Percentiles rank a stretch among this genome's conserved stretches.
Conservation (phyloP, 2,329 filamentous ascomycete species). For the Hypoxylon sp. region DNA sequence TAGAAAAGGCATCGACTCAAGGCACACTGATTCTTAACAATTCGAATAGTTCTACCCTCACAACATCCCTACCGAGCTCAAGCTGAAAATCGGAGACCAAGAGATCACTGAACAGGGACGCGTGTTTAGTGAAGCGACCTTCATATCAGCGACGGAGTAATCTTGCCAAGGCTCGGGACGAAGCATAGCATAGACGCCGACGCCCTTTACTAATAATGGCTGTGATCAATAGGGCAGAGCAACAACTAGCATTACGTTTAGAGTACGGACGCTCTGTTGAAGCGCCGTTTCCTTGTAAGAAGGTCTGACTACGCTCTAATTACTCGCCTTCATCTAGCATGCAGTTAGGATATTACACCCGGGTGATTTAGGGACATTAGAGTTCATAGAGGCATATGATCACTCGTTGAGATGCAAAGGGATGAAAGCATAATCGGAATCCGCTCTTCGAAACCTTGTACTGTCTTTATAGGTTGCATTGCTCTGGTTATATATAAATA, state of each 20-base stretch:
- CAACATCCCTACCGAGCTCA: constrained; percentile 76
- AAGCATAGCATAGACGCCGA: constrained; percentile 24
- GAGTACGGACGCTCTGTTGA: constrained; percentile 14
- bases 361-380: constrained; percentile 29
- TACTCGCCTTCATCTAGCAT: constrained; percentile 26
- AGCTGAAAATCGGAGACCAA: constrained; percentile 87
- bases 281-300: constrained; percentile 11
- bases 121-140: constrained; percentile 93
- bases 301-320: constrained; percentile 19
- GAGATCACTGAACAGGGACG: constrained; percentile 83
- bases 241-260: constrained; percentile 17
- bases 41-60: constrained; percentile 76
- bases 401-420: constrained; percentile 37
- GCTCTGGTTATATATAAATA: constrained; percentile 29
- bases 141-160: constrained; percentile 76
- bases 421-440: constrained; percentile 26
- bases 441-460: constrained; percentile 19
- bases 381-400: constrained; percentile 40
- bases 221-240: constrained; percentile 6
- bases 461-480: constrained; percentile 31
- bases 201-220: constrained; percentile 24
- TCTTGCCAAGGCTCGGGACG: constrained; percentile 14
- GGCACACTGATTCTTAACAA: constrained; percentile 42
- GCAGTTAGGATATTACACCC: constrained; percentile 36
- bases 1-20: neutral